Conservation (phyloP, 257 asterid genomes). For the Forsythia suspensa region DNA sequence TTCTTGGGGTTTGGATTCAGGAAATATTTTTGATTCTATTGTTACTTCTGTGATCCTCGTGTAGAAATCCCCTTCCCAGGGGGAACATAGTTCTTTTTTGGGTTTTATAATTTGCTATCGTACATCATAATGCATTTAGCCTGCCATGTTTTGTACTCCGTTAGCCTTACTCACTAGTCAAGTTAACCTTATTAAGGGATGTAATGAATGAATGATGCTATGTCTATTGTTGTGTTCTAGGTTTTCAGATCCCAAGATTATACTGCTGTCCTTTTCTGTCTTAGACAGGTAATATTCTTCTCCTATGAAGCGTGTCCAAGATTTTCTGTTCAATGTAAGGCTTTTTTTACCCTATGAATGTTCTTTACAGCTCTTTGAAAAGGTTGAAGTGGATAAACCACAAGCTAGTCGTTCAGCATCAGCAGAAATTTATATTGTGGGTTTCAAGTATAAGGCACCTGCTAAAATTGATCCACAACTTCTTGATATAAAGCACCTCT, state of each 20-base stretch:
- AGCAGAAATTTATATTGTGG: conserved; percentile 83
- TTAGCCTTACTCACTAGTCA: not conserved
- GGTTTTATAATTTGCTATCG: not conserved
- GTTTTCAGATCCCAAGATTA: conserved; percentile 97
- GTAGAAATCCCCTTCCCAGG: not conserved
- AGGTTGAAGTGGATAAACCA: conserved; percentile 96
- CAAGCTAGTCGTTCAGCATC: conserved; percentile 85
- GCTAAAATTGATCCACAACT: conserved; percentile 97
- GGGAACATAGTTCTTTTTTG: not conserved
- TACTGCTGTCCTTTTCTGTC: conserved; percentile 82
- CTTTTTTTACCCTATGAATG: conserved; percentile 18
- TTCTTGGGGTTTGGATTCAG: too few relatives aligned
- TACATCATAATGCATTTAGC: not conserved
- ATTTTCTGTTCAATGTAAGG: not conserved
- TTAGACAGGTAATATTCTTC: conserved; percentile 67
- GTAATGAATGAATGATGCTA: not conserved
- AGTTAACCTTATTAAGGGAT: not conserved
- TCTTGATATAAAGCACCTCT: conserved; percentile 84
- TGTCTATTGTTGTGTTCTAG: conserved; percentile 31
- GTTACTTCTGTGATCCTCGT: not conserved
- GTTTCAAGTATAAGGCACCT: conserved; percentile 85
- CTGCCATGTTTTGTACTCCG: not conserved
- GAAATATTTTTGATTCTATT: not conserved
- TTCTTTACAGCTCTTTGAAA: conserved; percentile 76
- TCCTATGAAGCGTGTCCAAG: not conserved